Conservation (phyloP, 345 rosid genomes). For the Psidium guajava region DNA sequence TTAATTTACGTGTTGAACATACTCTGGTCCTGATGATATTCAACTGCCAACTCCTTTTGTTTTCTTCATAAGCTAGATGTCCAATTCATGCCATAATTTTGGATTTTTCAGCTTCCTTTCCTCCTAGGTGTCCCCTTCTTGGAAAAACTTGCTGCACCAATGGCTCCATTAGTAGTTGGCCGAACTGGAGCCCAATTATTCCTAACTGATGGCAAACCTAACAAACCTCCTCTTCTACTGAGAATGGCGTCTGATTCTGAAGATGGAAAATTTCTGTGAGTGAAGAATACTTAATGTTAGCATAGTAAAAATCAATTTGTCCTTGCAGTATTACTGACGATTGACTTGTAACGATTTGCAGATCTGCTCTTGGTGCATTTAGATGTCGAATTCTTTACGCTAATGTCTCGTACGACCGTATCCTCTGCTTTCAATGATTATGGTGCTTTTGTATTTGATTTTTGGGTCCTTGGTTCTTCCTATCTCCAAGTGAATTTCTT, state of each 20-base stretch:
- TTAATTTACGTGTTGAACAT: background rate
- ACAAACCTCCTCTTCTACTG: constrained; percentile 80
- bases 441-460: background rate
- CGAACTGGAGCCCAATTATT: constrained; percentile 84
- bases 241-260: constrained; percentile 83
- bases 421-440: constrained; percentile 16
- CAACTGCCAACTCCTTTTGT: background rate
- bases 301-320: background rate
- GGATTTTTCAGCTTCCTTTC: constrained; percentile 65
- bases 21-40: background rate
- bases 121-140: constrained; percentile 76
- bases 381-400: constrained; percentile 67
- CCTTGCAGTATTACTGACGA: background rate
- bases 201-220: constrained; percentile 74
- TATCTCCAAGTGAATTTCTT: constrained; percentile 21
- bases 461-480: background rate
- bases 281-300: background rate
- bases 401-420: constrained; percentile 97
- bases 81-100: background rate
- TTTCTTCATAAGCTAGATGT: background rate
- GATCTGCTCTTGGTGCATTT: constrained; percentile 79
- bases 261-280: constrained; percentile 72
- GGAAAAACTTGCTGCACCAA: constrained; percentile 79
- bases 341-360: constrained; percentile 8
- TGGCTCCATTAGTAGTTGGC: constrained; percentile 70